phyloP scores from a whole-genome alignment of 768 basidiomycete genomes.

The Suillus cothurnatus region DNA sequence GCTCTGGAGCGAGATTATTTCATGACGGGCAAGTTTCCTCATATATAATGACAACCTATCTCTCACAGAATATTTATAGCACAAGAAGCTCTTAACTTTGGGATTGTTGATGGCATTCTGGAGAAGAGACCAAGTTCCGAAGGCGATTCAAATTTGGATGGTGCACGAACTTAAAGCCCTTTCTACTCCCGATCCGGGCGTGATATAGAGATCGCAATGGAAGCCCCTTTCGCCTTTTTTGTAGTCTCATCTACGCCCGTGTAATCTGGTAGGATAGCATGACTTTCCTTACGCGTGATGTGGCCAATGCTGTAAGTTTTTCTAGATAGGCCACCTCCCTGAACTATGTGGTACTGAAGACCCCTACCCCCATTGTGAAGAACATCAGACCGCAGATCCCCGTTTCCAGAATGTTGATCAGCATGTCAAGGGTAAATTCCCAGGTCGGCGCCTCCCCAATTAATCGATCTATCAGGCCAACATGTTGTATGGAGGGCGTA shows the following conservation, averaged over 20 bases:
- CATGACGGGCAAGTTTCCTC: slow-evolving; percentile 69
- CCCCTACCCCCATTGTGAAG: not conserved
- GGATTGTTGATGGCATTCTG: slow-evolving; percentile 91
- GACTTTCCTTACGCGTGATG: slow-evolving; percentile 2
- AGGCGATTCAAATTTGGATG: slow-evolving; percentile 19
- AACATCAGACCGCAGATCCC: slow-evolving; percentile 3
- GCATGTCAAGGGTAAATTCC: slow-evolving; percentile 5
- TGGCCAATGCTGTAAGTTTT: not conserved
- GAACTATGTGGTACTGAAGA: slow-evolving; percentile 1
- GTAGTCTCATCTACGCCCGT: slow-evolving; percentile 5
- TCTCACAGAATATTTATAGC: slow-evolving; percentile 46
- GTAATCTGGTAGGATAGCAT: slow-evolving; percentile 5
- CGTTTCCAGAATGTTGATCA: slow-evolving; percentile 12
- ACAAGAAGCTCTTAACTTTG: slow-evolving; percentile 87
- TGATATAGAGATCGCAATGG: not conserved
- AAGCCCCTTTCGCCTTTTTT: slow-evolving; percentile 8
- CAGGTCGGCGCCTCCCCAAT: slow-evolving; percentile 4
- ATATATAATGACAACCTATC: slow-evolving; percentile 20
- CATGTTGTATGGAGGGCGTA: not conserved
- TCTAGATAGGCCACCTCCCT: slow-evolving; percentile 1
- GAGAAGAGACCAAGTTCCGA: slow-evolving; percentile 71
- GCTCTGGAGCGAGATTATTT: slow-evolving; percentile 96
- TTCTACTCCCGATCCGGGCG: slow-evolving; percentile 9
- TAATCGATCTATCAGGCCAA: slow-evolving; percentile 1
- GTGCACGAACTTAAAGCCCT: slow-evolving; percentile 10